Conservation (phyloP, 805 yeast species). For the Starmerella cellae region DNA sequence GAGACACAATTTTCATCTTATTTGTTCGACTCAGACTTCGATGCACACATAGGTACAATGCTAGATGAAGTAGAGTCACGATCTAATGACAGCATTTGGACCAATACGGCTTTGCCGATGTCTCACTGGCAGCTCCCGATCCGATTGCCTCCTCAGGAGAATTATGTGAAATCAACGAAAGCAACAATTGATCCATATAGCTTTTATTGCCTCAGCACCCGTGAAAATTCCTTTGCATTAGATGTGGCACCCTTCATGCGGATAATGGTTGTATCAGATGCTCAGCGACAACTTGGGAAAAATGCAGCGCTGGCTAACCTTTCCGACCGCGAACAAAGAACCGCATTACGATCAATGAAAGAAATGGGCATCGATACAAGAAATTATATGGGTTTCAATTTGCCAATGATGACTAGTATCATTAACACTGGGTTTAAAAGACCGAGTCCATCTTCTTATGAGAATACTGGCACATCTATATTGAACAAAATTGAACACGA, state of each 20-base stretch:
- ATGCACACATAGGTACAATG: neutral
- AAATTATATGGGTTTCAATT: slow-evolving; percentile 7
- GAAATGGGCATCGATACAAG: slow-evolving; percentile 14
- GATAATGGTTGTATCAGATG: slow-evolving; percentile 24
- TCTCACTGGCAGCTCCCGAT: neutral
- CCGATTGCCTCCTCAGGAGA: neutral
- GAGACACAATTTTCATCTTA: no score
- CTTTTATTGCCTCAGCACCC: neutral
- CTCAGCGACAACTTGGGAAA: slow-evolving; percentile 4
- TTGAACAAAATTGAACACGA: no score
- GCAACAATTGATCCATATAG: neutral
- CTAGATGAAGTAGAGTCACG: neutral
- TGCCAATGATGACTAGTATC: neutral
- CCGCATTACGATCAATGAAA: slow-evolving; percentile 8
- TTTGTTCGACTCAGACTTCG: neutral
- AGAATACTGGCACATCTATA: no score
- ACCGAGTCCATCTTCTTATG: no score
- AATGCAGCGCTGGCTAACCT: slow-evolving; percentile 2
- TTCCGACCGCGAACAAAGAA: slow-evolving; percentile 6
- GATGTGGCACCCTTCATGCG: slow-evolving; percentile 25
- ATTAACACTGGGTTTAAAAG: slow-evolving; percentile 2
- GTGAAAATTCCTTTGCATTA: neutral
- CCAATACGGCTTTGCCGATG: neutral
- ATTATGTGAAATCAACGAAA: neutral
- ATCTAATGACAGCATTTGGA: neutral